phyloP scores from a whole-genome alignment of 768 basidiomycete species.

The Tulasnella sp. region DNA sequence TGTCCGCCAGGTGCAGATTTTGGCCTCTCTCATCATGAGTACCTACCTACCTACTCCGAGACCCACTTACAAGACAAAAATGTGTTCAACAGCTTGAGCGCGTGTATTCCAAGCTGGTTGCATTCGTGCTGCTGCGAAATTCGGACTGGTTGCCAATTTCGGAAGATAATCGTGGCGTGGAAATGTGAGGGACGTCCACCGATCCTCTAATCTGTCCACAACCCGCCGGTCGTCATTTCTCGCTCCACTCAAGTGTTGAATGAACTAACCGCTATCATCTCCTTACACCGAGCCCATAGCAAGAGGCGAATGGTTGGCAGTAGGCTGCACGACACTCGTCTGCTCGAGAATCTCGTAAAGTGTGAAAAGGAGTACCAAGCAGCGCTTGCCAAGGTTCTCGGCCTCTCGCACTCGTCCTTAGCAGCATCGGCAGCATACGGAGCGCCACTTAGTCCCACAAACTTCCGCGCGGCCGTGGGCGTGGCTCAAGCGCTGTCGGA shows the following conservation, averaged over 20 bases:
- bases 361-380: slow-evolving; percentile 71
- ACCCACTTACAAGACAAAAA: too few species aligned
- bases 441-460: slow-evolving; percentile 55
- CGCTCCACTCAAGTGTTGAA: not conserved
- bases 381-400: slow-evolving; percentile 54
- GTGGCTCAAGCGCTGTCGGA: slow-evolving; percentile 58
- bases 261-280: not conserved
- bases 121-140: slow-evolving; percentile 42
- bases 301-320: slow-evolving; percentile 55
- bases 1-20: too few species aligned
- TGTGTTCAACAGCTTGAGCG: too few species aligned
- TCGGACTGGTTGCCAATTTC: not conserved
- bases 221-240: not conserved
- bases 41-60: too few species aligned
- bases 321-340: slow-evolving; percentile 64
- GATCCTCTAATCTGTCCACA: not conserved
- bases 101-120: too few species aligned
- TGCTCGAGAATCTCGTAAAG: slow-evolving; percentile 60
- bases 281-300: not conserved
- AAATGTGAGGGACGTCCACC: not conserved
- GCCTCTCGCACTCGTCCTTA: slow-evolving; percentile 55
- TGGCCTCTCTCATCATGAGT: too few species aligned
- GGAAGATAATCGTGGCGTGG: not conserved
- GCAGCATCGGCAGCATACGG: slow-evolving; percentile 70
- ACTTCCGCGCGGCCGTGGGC: slow-evolving; percentile 48